Conservation (phyloP, 2,329 filamentous ascomycete species). For the Alternaria dauci region DNA sequence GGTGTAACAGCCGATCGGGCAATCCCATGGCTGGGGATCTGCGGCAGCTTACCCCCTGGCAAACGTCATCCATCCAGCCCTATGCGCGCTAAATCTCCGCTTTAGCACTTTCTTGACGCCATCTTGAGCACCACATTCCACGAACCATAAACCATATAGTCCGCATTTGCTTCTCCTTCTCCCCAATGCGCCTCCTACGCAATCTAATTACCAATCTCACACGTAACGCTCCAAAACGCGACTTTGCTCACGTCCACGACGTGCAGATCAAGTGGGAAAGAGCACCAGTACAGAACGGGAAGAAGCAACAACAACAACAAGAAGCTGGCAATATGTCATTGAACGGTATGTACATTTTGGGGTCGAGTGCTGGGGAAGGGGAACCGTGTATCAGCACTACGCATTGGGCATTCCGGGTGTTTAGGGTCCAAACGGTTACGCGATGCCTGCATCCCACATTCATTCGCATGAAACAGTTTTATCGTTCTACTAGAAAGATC, state of each 20-base stretch:
- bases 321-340: slow-evolving; percentile 18
- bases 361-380: neutral
- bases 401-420: neutral
- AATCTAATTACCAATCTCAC: slow-evolving; percentile 1
- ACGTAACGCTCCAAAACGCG: slow-evolving; percentile 17
- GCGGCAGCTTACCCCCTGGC: slow-evolving; percentile 19
- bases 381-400: neutral
- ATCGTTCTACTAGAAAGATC: neutral
- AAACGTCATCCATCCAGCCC: slow-evolving; percentile 25
- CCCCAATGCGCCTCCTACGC: slow-evolving; percentile 14
- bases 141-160: neutral
- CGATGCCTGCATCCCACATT: neutral
- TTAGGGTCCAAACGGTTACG: neutral
- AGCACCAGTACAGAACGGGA: neutral
- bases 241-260: slow-evolving; percentile 45
- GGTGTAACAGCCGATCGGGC: slow-evolving; percentile 13
- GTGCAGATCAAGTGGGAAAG: slow-evolving; percentile 21
- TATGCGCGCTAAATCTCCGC: slow-evolving; percentile 17
- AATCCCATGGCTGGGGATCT: slow-evolving; percentile 5
- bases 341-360: slow-evolving; percentile 14
- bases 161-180: neutral
- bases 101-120: slow-evolving; percentile 13
- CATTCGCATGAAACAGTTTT: slow-evolving; percentile 17
- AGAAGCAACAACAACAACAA: slow-evolving; percentile 4
- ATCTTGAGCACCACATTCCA: slow-evolving; percentile 19